Base-by-base conservation (phyloP, 345 rosid genomes). In the Erodium maritimum region DNA sequence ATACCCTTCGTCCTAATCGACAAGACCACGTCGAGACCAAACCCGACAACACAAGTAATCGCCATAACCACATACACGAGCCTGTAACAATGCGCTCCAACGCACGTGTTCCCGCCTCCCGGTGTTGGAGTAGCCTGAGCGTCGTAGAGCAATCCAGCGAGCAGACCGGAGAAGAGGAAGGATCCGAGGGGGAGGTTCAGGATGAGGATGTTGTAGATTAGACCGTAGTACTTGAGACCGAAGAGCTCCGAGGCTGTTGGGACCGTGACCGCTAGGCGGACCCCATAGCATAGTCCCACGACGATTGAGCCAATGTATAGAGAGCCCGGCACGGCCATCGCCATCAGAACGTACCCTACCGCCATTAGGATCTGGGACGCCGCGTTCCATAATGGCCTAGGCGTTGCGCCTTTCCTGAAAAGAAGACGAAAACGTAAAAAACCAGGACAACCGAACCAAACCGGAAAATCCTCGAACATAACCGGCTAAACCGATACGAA, bases 161-260 rank as follows among this genome's bases (percentile, higher is more conserved):
- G 94, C 29, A 93, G 72, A 60, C 99, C 95, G 0, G 96, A 93
- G 66, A 93, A 93, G 63, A 86, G 94, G 70, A 89, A 82, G 52
- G 96, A 93, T 19, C 99, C 99, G 0, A 93, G 85, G 5, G 96
- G 96, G 17, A 91, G 86, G 73, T 88, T 91, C 73, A 91, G 98
- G 61, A 88, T 78, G 55, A 91, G 64, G 42, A 89, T 68, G 75
- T 93, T 93, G 80, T 91, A 89, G 58, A 89, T 68, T 18, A 93
- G 82, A 29, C 99, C 96, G 0, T 86, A 91, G 67, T 81, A 79
- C 67, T 86, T 91, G 29, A 91, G 93, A 52, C 99, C 99, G 37
- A 91, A 91, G 37, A 91, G 90, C 71, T 91, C 99, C 0, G 98
- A 91, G 22, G 99, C 95, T 1, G 87, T 73, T 0, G 96, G 95